These are phyloP conservation scores for Exophiala sideris DNA, from an alignment of 2,329 filamentous ascomycete genomes.

Conservation along the genomic window DNA sequence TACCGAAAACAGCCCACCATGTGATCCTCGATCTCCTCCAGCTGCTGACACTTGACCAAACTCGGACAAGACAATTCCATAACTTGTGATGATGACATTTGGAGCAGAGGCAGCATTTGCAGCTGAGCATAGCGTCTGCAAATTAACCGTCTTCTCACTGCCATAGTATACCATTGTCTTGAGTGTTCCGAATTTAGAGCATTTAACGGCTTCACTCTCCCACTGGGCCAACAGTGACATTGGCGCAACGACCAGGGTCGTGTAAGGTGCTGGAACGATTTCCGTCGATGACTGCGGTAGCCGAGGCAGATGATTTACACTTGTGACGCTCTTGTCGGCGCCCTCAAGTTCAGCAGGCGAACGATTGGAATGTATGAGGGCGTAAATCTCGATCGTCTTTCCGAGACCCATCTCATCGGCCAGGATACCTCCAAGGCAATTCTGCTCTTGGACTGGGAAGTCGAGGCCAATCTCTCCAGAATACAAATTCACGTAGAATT, in stretches of 20 bases:
- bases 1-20: slow-evolving; percentile 79
- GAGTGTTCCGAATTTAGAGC: slow-evolving; percentile 77
- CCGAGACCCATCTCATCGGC: slow-evolving; percentile 97
- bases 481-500: slow-evolving; percentile 96
- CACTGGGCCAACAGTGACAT: slow-evolving; percentile 97
- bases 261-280: slow-evolving; percentile 72
- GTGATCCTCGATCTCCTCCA: slow-evolving; percentile 62
- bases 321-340: slow-evolving; percentile 35
- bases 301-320: slow-evolving; percentile 61
- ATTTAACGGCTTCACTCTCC: slow-evolving; percentile 91
- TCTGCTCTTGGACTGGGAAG: slow-evolving; percentile 90
- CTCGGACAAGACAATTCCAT: slow-evolving; percentile 86
- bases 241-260: slow-evolving; percentile 90
- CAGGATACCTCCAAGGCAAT: slow-evolving; percentile 87
- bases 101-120: slow-evolving; percentile 73
- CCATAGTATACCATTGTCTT: slow-evolving; percentile 91
- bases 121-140: slow-evolving; percentile 73
- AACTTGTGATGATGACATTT: slow-evolving; percentile 91
- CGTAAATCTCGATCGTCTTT: slow-evolving; percentile 98
- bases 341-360: slow-evolving; percentile 48
- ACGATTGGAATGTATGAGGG: slow-evolving; percentile 80
- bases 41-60: slow-evolving; percentile 70
- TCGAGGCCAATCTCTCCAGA: slow-evolving; percentile 88
- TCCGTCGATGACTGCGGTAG: slow-evolving; percentile 56
- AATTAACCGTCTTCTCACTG: slow-evolving; percentile 72